A percentile compares a stretch with the other conserved stretches of the same genome.
phyloP scores from a whole-genome alignment of 352 stramenopile genomes.

The Globisporangium middletonii region DNA sequence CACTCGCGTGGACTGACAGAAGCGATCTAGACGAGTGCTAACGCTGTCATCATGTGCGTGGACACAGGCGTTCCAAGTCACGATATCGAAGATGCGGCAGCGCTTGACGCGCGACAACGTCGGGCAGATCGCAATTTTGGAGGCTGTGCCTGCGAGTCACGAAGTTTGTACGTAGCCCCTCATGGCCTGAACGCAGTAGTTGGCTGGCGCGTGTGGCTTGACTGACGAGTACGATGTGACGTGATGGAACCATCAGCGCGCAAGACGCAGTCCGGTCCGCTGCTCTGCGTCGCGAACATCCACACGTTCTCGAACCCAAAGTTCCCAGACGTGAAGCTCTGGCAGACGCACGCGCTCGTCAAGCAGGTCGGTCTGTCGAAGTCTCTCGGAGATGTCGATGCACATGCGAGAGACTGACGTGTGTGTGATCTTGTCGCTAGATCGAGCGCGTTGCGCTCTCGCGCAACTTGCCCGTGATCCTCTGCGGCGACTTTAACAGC shows the following conservation, averaged over 20 bases:
- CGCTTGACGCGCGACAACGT: constrained; percentile 97
- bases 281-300: constrained; percentile 96
- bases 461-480: constrained; percentile 90
- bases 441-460: constrained; percentile 66
- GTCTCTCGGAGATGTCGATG: no score
- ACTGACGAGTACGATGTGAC: not conserved
- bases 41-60: no score
- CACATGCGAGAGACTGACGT: no score
- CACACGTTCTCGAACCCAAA: constrained; percentile 99
- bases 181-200: not conserved
- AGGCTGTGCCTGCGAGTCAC: constrained; percentile 87
- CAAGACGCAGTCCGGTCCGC: constrained; percentile 44
- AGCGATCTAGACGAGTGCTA: no score
- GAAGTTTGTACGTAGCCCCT: constrained; percentile 51
- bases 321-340: constrained; percentile 99
- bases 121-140: constrained; percentile 95
- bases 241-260: constrained; percentile 16
- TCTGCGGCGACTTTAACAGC: constrained; percentile 99
- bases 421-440: constrained; percentile 16
- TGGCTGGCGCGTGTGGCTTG: constrained; percentile 3
- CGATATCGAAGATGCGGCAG: constrained; percentile 54
- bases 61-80: constrained; percentile 33
- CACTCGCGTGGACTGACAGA: not conserved
- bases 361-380: constrained; percentile 47
- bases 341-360: constrained; percentile 90